Base-by-base conservation (phyloP, 331 rosid species). In the Acacia concinna region DNA sequence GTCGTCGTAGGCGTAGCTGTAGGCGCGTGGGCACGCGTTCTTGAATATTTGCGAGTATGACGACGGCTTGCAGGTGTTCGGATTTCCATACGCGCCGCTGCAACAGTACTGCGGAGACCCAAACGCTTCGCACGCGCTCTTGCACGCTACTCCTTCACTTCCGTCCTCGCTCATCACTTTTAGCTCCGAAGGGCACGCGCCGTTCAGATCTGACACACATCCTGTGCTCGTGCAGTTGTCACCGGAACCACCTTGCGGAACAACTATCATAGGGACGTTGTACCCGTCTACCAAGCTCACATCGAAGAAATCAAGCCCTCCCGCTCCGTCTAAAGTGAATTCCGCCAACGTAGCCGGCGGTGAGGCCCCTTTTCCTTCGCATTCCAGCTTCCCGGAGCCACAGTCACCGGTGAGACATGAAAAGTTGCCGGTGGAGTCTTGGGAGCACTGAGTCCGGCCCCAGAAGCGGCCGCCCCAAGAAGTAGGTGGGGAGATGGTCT, bases 101-200 rank as follows among this genome's bases (percentile, higher is more conserved):
- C 99, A 96, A 56, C 99, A 96, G 64, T 89, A 96, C 73, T 93
- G 80, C 5, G 97, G 90, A 73, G 84, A 65, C 37, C 76, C 81
- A 10, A 96, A 96, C 0, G 98, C 99, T 40, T 91, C 97, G n/a
- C 99, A 96, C 76, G 99, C 99, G 90, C 99, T 96, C 71, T 84
- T 91, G 49, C 99, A 96, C 40, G 98, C 98, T 6, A 92, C 94
- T 4, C 71, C 78, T 1, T 68, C 78, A 4, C 71, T 68, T 0
- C 88, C 89, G 2, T 76, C 94, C 40, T 12, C 84, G 38, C 90
- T 63, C 80, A 12, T 82, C 10, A 96, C 92, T 71, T 80, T 91
- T 0, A 96, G 91, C 68, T 89, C 98, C 0, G 94, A 85, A 0
- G 99, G 99, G 44, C 99, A 96, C 37, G 91, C 68, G 74, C 75